phyloP scores from a whole-genome alignment of 768 basidiomycete genomes.

The Collybia sordida region DNA sequence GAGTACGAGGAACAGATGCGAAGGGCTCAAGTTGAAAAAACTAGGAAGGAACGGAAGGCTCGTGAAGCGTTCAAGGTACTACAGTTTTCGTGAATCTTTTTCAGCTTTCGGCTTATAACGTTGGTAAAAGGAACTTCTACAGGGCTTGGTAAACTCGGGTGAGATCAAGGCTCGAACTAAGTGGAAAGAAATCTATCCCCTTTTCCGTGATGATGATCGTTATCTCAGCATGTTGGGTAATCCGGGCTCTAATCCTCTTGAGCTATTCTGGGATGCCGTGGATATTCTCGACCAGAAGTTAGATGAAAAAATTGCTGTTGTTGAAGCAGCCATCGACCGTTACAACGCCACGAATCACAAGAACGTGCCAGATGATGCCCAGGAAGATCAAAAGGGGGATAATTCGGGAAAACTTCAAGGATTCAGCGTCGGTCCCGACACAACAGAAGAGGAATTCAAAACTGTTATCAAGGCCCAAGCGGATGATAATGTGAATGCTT shows the following conservation, averaged over 20 bases:
- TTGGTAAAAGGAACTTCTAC: constrained; percentile 60
- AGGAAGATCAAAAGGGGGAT: constrained; percentile 15
- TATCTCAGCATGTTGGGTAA: constrained; percentile 89
- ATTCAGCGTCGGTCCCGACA: constrained; percentile 53
- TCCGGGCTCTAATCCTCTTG: constrained; percentile 92
- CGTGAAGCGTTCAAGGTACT: constrained; percentile 86
- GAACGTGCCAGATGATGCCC: constrained; percentile 13
- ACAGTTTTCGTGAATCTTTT: background rate
- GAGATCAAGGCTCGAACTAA: constrained; percentile 80
- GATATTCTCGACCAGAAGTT: constrained; percentile 86
- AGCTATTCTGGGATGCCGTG: constrained; percentile 94
- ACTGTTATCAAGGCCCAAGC: constrained; percentile 54
- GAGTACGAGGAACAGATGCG: constrained; percentile 90
- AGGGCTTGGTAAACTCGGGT: constrained; percentile 62
- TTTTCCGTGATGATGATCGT: constrained; percentile 74
- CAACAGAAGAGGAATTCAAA: constrained; percentile 64
- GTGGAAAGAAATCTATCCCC: constrained; percentile 88
- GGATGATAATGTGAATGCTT: constrained; percentile 46
- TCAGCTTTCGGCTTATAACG: background rate
- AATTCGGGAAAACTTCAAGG: constrained; percentile 18
- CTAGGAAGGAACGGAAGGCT: constrained; percentile 82
- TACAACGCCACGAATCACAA: constrained; percentile 38
- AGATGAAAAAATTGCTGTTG: constrained; percentile 71
- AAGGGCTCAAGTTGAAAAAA: constrained; percentile 78
- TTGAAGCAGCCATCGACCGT: constrained; percentile 60